These are phyloP conservation scores for Lasiosphaeris hirsuta DNA, from an alignment of 495 filamentous ascomycete species.

Conservation along the genomic window DNA sequence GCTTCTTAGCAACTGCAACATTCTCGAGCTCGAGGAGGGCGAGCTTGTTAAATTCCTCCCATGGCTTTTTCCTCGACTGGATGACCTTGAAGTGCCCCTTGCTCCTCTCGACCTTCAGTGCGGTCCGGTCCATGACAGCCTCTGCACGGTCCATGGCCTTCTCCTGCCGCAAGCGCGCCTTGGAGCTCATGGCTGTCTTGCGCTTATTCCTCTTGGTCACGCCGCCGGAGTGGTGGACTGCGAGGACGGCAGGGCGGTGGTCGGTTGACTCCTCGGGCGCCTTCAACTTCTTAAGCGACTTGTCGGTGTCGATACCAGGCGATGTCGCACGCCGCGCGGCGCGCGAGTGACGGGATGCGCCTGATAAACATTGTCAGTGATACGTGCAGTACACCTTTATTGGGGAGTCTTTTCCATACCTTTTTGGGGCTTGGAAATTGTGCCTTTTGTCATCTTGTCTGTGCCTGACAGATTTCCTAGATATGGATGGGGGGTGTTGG, in stretches of 20 bases:
- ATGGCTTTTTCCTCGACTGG: conserved; percentile 50
- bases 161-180: conserved; percentile 64
- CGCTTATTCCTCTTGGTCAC: conserved; percentile 64
- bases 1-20: conserved; percentile 18
- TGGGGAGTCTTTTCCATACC: conserved; percentile 19
- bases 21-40: neutral
- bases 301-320: conserved; percentile 69
- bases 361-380: conserved; percentile 18
- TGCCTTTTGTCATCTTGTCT: conserved; percentile 38
- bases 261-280: conserved; percentile 50
- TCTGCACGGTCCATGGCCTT: conserved; percentile 73
- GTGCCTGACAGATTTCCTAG: neutral
- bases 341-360: conserved; percentile 59
- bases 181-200: conserved; percentile 56
- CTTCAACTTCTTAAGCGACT: conserved; percentile 63
- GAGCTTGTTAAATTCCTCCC: conserved; percentile 59
- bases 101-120: conserved; percentile 68
- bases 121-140: conserved; percentile 62
- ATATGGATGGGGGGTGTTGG: conserved; percentile 1
- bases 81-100: conserved; percentile 57
- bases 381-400: neutral
- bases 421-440: conserved; percentile 39
- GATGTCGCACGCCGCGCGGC: conserved; percentile 70
- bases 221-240: conserved; percentile 57
- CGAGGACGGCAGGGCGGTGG: conserved; percentile 58